Evolutionary conservation across 176 grass and related monocot species (phyloP).

Genomic region (Cenchrus fungigraminus): DNA sequence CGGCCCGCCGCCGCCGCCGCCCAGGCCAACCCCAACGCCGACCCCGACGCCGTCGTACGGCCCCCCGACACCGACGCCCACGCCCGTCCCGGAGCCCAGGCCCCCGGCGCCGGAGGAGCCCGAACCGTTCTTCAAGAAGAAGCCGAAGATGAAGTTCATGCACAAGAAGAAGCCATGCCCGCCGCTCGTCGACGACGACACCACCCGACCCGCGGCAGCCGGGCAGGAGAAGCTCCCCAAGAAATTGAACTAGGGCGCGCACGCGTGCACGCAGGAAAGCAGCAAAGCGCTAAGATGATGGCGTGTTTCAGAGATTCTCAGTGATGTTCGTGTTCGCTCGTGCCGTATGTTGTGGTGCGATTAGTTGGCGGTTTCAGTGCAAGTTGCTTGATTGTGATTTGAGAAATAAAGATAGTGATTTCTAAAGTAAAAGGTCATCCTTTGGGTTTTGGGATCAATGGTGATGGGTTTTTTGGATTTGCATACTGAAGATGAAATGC

Average conservation of each 20-base stretch:
- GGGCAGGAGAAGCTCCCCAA: neutral
- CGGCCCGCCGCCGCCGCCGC: conserved; percentile 49
- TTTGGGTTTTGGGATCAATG: neutral
- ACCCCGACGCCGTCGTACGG: conserved; percentile 50
- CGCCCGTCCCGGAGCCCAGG: conserved; percentile 34
- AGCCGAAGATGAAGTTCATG: conserved; percentile 56
- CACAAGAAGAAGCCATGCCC: conserved; percentile 72
- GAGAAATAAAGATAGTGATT: conserved; percentile 43
- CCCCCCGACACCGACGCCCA: conserved; percentile 7
- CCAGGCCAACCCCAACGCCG: conserved; percentile 25
- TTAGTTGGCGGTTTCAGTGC: neutral
- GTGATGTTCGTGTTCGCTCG: conserved; percentile 8
- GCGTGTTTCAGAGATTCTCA: neutral
- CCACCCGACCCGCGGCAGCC: neutral
- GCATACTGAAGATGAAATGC: too few species aligned
- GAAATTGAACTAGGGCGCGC: conserved; percentile 12
- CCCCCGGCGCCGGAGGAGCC: conserved; percentile 42
- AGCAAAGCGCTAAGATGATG: neutral
- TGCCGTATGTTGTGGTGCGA: neutral
- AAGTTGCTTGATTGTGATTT: conserved; percentile 22
- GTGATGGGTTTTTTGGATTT: neutral
- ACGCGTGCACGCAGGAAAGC: neutral
- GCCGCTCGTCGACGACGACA: conserved; percentile 48
- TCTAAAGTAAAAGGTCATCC: neutral
- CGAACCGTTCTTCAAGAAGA: conserved; percentile 57